Evolutionary conservation across 108 stramenopile genomes (phyloP), one percentile per base, ranked within the genome.

Genomic region (Nitzschia sp.): DNA sequence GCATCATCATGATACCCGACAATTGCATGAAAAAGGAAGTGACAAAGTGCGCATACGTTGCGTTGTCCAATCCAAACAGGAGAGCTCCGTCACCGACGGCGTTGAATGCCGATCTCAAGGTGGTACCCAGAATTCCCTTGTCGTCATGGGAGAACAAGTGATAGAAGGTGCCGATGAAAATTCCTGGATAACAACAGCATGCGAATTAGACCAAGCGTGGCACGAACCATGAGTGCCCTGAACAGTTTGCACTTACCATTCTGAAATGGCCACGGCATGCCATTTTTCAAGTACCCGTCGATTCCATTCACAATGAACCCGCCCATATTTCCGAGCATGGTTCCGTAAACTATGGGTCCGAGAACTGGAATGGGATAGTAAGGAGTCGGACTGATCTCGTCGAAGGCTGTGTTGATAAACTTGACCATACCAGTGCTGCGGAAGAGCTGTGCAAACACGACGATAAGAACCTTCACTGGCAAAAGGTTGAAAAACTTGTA

Each of bases 261-360:
- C 59, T 92, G 88, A 57, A 89, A 88, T n/a, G 85, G 65, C 86
- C 86, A 92, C 13, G 88, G 88, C 70, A 88, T 86, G 1, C 86
- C 87, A 26, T 78, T 75, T 42, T 76, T 58, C 67, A 91, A 59
- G 59, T 91, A 81, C 2, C 59, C 82, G 73, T 91, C 74, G 55
- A 91, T 85, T 47, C 90, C 91, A n/a, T 78, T 82, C 61, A 70
- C 45, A 45, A 91, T 71, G 58, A 94, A 90, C 1, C 85, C 85
- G 32, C 88, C 87, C 87, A 91, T 86, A 51, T 94, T 94, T 23
- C 93, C 93, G 21, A 94, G 78, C 33, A 82, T 35, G n/a, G 77
- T 60, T 15, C 83, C 87, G 46, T 88, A 85, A 46, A 88, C 34
- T 65, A 94, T 89, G 3, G 93, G 93, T 24, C 93, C 93, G 66